Evolutionary conservation across 495 filamentous ascomycete species (phyloP).

Genomic region (Rostrohypoxylon terebratum): DNA sequence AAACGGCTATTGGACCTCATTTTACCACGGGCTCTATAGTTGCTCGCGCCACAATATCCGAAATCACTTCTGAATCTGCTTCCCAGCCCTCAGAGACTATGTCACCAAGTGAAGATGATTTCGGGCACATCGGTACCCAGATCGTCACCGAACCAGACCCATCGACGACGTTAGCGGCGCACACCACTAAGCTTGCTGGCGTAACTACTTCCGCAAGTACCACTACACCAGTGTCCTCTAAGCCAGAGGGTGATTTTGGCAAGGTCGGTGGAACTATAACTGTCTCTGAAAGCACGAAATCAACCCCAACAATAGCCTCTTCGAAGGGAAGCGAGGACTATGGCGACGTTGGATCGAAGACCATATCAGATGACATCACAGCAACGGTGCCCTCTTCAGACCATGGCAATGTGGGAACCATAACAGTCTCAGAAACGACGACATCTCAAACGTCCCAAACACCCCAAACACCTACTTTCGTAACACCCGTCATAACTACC

Average conservation of each 20-base stretch:
- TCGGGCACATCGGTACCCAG: slow-evolving; percentile 23
- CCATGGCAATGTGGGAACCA: slow-evolving; percentile 30
- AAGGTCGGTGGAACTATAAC: slow-evolving; percentile 16
- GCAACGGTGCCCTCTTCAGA: slow-evolving; percentile 12
- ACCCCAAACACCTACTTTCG: slow-evolving; percentile 37
- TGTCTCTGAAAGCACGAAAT: slow-evolving; percentile 15
- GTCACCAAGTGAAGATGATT: neutral
- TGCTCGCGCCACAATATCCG: slow-evolving; percentile 19
- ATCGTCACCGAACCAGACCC: slow-evolving; percentile 5
- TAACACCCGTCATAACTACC: slow-evolving; percentile 31
- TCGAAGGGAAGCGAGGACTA: slow-evolving; percentile 7
- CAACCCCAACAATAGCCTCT: neutral
- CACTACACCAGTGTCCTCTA: slow-evolving; percentile 15
- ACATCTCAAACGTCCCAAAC: slow-evolving; percentile 18
- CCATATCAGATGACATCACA: neutral
- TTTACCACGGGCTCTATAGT: neutral
- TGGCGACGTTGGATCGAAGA: slow-evolving; percentile 32
- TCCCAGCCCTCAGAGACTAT: neutral
- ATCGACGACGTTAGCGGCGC: slow-evolving; percentile 1
- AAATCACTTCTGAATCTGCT: neutral
- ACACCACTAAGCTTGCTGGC: neutral
- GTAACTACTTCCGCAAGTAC: neutral
- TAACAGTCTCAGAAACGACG: slow-evolving; percentile 28
- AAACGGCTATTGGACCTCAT: neutral
- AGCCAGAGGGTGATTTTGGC: slow-evolving; percentile 26